Conservation (phyloP, 305 asterid genomes). For the Ruellia speciosa region DNA sequence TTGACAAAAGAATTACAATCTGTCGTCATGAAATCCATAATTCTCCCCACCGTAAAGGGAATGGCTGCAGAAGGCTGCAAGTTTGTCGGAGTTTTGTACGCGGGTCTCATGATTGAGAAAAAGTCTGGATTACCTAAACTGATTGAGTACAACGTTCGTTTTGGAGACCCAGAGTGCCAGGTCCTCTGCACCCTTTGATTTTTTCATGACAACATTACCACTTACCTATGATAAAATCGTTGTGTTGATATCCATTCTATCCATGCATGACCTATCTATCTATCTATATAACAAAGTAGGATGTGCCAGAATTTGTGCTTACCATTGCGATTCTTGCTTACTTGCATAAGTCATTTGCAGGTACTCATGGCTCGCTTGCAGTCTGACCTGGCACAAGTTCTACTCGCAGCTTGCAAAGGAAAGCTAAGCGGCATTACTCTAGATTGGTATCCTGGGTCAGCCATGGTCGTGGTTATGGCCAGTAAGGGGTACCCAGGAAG, state of each 20-base stretch:
- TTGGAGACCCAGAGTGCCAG: conserved; percentile 99
- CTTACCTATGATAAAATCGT: no score
- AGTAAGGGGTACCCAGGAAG: conserved; percentile 86
- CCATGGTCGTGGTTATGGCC: conserved; percentile 98
- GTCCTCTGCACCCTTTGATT: conserved; percentile 21
- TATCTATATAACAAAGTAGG: no score
- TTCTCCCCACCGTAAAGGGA: conserved; percentile 88
- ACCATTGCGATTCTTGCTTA: neutral
- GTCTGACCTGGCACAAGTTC: conserved; percentile 70
- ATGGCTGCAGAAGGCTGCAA: conserved; percentile 90
- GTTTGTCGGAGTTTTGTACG: conserved; percentile 89
- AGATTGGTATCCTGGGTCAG: conserved; percentile 80
- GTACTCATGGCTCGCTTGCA: conserved; percentile 85
- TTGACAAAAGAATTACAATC: conserved; percentile 73
- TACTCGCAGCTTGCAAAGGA: conserved; percentile 80
- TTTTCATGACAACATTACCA: no score
- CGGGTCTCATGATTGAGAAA: conserved; percentile 94
- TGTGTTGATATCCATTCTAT: no score
- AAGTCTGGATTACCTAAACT: conserved; percentile 77
- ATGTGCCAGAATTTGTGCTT: no score
- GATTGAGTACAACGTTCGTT: conserved; percentile 91
- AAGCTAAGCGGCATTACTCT: conserved; percentile 49
- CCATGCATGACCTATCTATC: no score
- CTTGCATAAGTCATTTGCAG: conserved; percentile 29
- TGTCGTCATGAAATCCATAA: conserved; percentile 74